A percentile compares a stretch with the other conserved stretches of the same genome.
These are phyloP conservation scores for Hypoxylon sp. DNA, from an alignment of 2,329 filamentous ascomycete genomes.

Conservation along the genomic window DNA sequence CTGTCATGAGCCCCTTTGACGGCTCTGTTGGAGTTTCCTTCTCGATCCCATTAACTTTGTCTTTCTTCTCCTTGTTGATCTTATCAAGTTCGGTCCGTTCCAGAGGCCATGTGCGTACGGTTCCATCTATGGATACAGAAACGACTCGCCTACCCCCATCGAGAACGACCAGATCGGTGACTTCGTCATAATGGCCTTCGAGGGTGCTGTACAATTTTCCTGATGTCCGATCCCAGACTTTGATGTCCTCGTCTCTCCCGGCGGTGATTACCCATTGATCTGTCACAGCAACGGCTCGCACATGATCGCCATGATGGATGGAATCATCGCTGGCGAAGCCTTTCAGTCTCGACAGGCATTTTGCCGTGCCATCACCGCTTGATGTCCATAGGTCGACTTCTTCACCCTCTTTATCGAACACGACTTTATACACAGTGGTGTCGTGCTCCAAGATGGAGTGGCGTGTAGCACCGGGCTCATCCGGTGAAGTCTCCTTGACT, in stretches of 20 bases:
- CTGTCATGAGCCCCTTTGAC: conserved; percentile 76
- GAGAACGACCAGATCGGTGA: conserved; percentile 83
- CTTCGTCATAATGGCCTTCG: conserved; percentile 91
- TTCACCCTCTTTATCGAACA: conserved; percentile 75
- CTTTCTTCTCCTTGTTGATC: conserved; percentile 64
- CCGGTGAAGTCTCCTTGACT: conserved; percentile 63
- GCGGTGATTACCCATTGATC: conserved; percentile 88
- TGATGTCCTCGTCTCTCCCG: conserved; percentile 91
- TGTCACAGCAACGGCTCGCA: conserved; percentile 83
- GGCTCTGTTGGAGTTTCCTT: conserved; percentile 64
- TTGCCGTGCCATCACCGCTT: conserved; percentile 89
- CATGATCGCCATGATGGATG: conserved; percentile 89
- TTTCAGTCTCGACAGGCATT: conserved; percentile 79
- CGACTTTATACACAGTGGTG: conserved; percentile 87
- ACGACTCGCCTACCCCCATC: conserved; percentile 69
- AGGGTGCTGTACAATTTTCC: conserved; percentile 82
- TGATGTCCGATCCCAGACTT: conserved; percentile 85
- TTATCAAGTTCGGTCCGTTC: conserved; percentile 70
- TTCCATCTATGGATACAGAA: conserved; percentile 92
- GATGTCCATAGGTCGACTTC: conserved; percentile 90
- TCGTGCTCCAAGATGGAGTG: conserved; percentile 83
- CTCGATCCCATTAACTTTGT: conserved; percentile 66
- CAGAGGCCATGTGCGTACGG: conserved; percentile 87
- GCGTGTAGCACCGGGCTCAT: conserved; percentile 59
- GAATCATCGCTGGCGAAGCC: conserved; percentile 80